Percentiles rank a stretch among this genome's conserved stretches.
phyloP scores from a whole-genome alignment of 176 grass and related monocot genomes.

The Phoenix dactylifera region DNA sequence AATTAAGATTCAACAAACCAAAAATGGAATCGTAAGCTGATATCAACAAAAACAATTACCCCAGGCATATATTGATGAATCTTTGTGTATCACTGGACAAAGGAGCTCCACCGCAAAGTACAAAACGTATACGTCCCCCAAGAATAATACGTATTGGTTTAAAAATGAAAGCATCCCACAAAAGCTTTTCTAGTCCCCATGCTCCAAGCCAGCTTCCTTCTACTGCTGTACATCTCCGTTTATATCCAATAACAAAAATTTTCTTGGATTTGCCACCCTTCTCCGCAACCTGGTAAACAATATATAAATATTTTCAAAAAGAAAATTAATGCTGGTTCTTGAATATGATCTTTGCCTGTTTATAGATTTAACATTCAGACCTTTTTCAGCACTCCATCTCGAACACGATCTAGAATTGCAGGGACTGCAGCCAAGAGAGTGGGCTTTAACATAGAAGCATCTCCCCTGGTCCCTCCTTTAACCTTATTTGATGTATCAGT shows the following conservation, averaged over 20 bases:
- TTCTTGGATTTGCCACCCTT: slow-evolving; percentile 75
- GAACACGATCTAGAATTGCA: slow-evolving; percentile 93
- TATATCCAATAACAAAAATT: slow-evolving; percentile 75
- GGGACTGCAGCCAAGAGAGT: slow-evolving; percentile 86
- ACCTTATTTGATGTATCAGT: slow-evolving; percentile 95
- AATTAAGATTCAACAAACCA: too few species aligned
- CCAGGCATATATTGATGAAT: slow-evolving; percentile 98
- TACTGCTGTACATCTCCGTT: slow-evolving; percentile 61
- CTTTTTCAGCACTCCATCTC: slow-evolving; percentile 82
- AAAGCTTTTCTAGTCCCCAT: slow-evolving; percentile 67
- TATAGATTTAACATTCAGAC: background rate
- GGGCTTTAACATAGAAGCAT: slow-evolving; percentile 65
- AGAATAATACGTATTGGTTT: slow-evolving; percentile 56
- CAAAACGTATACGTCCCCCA: slow-evolving; percentile 64
- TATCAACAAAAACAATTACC: slow-evolving; percentile 31
- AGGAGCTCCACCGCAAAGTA: slow-evolving; percentile 83
- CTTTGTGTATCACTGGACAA: slow-evolving; percentile 73
- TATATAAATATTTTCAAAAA: too few species aligned
- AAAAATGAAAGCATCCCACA: slow-evolving; percentile 92
- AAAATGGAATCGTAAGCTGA: too few species aligned
- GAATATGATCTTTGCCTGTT: too few species aligned
- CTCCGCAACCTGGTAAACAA: slow-evolving; percentile 47
- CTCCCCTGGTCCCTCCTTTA: slow-evolving; percentile 71
- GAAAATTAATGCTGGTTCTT: too few species aligned
- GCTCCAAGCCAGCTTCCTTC: slow-evolving; percentile 96